Base-by-base conservation (phyloP, 805 yeast genomes). In the Saturnispora sanitii region DNA sequence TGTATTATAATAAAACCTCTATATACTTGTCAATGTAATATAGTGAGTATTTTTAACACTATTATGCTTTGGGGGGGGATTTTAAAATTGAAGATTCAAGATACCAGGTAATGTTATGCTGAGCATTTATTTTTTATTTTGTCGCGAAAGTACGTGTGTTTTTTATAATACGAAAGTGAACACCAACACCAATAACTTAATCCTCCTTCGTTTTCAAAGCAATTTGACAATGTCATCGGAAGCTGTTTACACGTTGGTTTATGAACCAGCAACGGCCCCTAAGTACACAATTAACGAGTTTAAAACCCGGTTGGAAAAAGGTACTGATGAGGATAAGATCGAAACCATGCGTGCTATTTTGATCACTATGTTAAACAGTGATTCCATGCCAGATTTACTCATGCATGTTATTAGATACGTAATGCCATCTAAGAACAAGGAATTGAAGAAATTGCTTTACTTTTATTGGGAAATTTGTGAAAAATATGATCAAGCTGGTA, bases 391-490 rank as follows among this genome's bases (percentile, higher is more conserved):
- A 15, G 92, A 83, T 44, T 68, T 92, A 50, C 73, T 92, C 63
- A 92, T 92, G 98, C 95, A 88, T 59, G 84, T 92, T 51, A 90
- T 92, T 55, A 79, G 98, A 56, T 94, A 85, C 56, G 90, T 94
- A 44, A 87, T 92, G 96, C 98, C 99, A 13, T 84, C 95, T 15
- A 83, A 72, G 55, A 77, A 80, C 64, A 94, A 92, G 64, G 83
- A 79, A 54, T 75, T 94, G 63, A 92, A 92, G 71, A 92, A 88
- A 63, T 70, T 92, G 57, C 69, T 94, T 48, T 92, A 90, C 56
- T 84, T 86, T 55, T 92, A 92, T 68, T 92, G 97, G 97, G 99
- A 92, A 63, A 85, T 90, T 42, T 94, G 95, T 58, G 94, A 95
- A 42, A 94, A 94, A 64, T 68, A 82, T 49, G 94, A 86, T 52